Evolutionary conservation across 441 rosid genomes (phyloP), one percentile per base, ranked within the genome.

Genomic region (Pelargonium australe): DNA sequence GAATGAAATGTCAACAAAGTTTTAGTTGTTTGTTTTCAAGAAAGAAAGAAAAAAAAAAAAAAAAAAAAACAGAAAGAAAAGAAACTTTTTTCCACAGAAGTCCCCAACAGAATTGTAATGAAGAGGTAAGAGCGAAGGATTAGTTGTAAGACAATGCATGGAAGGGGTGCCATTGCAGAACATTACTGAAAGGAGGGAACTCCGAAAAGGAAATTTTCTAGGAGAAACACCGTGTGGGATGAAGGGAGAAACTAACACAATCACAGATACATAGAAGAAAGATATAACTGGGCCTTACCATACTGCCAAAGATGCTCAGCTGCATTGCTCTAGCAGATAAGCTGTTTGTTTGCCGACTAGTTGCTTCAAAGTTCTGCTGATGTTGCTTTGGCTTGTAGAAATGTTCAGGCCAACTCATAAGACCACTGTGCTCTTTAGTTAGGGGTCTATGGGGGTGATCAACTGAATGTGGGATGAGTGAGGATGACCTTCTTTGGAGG

Each of bases 321-420:
- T 87, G 88, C 89, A 83, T 86, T 44, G 96, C 97, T 83, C 80
- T 80, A 65, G 84, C 82, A 44, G 96, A 83, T 68, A 91, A 82
- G 79, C 76, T 88, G 68, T 75, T 75, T 16, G 80, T 14, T n/a
- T 74, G 74, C 63, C 8, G 70, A 70, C 37, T 65, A 28, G 25
- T 64, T 71, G 58, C 80, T 67, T 66, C 72, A 57, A 8, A 43
- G 62, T 64, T 75, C 53, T 69, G 78, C 69, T 69, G 67, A 1
- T 71, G 75, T 53, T 76, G 78, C 69, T 75, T 64, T 47, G 77
- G 69, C 66, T 66, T 65, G 85, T 67, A 76, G 49, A 84, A 68
- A 64, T 43, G 76, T 68, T 89, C 90, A 6, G 96, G 96, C 92
- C 92, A 91, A 64, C 90, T 87, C 88, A 91, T 85, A 64, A 91